Base-by-base conservation (phyloP, 371 early-diverging fungal species). In the Syncephalis fuscata region DNA sequence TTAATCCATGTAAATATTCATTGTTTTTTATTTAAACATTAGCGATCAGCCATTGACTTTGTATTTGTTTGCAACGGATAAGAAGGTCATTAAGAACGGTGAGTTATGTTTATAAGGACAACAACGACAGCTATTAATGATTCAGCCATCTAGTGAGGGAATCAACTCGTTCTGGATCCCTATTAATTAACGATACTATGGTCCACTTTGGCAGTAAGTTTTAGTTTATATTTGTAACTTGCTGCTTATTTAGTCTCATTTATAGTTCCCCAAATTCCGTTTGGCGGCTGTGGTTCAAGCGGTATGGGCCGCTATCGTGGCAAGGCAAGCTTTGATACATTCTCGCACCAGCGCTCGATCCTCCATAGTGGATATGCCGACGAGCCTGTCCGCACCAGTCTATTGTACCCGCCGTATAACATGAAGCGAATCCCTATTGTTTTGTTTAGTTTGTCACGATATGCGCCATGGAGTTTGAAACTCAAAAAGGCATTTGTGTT, bases 221-320 rank as follows among this genome's bases (percentile, higher is more conserved):
- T 15, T 17, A 32, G n/a, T n/a, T n/a, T n/a, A n/a, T n/a, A n/a
- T n/a, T n/a, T n/a, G n/a, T n/a, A n/a, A n/a, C n/a, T n/a, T n/a
- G n/a, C n/a, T n/a, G n/a, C n/a, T n/a, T n/a, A n/a, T n/a, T n/a
- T 41, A 14, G 21, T 38, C 25, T 23, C 17, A 2, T 46, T 32
- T 32, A 38, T 52, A 65, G 80, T 76, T 49, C 60, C 67, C 27
- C 48, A 57, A 24, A 51, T 86, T n/a, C 95, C 94, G 25, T 93
- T 93, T 62, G 94, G 93, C 51, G 97, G 95, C n/a, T 73, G 80
- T 8, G 95, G 95, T 2, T 52, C 61, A 3, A 86, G 88, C 11
- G 97, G 97, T 16, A 73, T 82, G 61, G 97, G 97, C 42, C 57
- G 56, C 11, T 94, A 92, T 62, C 87, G 85, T 49, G 94, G 93